A percentile compares a stretch with the other conserved stretches of the same genome.
Evolutionary conservation across 192 early-diverging fungal species (phyloP).

Genomic region (Backusella morwellensis): DNA sequence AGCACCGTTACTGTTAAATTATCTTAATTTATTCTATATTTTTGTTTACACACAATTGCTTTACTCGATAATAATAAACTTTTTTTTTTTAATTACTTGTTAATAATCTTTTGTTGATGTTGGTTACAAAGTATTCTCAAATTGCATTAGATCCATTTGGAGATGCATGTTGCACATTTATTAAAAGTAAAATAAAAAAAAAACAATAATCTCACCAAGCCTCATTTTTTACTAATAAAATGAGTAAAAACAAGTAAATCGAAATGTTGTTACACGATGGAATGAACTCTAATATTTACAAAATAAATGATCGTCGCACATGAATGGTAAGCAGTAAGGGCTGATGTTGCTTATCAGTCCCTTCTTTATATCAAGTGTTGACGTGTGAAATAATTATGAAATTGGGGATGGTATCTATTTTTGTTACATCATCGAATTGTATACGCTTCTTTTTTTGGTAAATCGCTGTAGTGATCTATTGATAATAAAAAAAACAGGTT

Average conservation of each 20-base stretch:
- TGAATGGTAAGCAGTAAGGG: background rate
- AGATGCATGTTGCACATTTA: background rate
- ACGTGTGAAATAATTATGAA: too few species aligned
- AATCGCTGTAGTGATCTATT: too few species aligned
- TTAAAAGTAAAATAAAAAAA: background rate
- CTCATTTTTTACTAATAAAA: background rate
- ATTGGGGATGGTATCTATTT: too few species aligned
- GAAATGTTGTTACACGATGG: background rate
- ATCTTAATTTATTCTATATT: background rate
- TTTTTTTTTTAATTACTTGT: too few species aligned
- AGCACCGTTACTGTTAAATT: conserved; percentile 6
- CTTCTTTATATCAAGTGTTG: too few species aligned
- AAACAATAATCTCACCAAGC: background rate
- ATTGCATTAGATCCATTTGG: background rate
- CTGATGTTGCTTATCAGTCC: background rate
- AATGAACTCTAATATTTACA: too few species aligned
- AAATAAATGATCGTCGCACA: background rate
- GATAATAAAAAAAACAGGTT: too few species aligned
- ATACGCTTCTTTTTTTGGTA: too few species aligned
- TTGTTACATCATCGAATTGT: too few species aligned
- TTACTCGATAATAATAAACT: too few species aligned
- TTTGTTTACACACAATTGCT: background rate
- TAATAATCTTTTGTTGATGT: background rate
- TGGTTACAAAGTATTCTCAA: background rate
- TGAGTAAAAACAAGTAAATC: background rate